phyloP scores from a whole-genome alignment of 73 alveolate species.

The Paramecium pentaurelia region DNA sequence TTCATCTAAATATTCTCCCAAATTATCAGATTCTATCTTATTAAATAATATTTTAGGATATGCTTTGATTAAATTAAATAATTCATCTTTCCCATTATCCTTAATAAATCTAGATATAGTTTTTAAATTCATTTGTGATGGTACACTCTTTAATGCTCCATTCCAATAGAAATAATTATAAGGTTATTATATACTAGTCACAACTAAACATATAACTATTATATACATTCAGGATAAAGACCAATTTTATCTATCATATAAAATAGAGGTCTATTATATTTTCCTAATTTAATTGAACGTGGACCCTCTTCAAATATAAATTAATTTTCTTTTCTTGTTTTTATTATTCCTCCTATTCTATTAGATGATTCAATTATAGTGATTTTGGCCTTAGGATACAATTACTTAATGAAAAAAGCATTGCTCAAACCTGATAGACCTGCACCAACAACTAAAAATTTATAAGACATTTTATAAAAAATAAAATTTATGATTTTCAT shows the following conservation, averaged over 20 bases:
- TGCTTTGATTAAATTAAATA: not conserved
- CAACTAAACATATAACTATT: not conserved
- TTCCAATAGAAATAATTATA: not conserved
- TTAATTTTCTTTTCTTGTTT: not conserved
- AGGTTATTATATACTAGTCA: not conserved
- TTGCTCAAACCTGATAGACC: conserved; percentile 4
- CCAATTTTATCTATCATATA: conserved; percentile 1
- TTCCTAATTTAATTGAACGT: not conserved
- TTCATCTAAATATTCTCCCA: not conserved
- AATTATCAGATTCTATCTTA: not conserved
- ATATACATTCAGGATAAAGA: not conserved
- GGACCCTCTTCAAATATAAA: conserved; percentile 28
- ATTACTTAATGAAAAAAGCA: not conserved
- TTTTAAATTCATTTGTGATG: not conserved
- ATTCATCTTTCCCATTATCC: not conserved
- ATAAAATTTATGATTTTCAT: not conserved
- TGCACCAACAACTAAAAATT: conserved; percentile 35
- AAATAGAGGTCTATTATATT: not conserved
- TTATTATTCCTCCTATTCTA: conserved; percentile 31
- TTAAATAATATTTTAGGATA: not conserved
- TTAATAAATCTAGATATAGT: not conserved
- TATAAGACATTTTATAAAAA: not conserved
- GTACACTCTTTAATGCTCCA: not conserved
- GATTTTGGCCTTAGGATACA: not conserved
- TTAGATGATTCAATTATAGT: not conserved